These are phyloP conservation scores for Aspergillus fumigatiaffinis DNA, from an alignment of 2,329 filamentous ascomycete genomes.

Conservation along the genomic window DNA sequence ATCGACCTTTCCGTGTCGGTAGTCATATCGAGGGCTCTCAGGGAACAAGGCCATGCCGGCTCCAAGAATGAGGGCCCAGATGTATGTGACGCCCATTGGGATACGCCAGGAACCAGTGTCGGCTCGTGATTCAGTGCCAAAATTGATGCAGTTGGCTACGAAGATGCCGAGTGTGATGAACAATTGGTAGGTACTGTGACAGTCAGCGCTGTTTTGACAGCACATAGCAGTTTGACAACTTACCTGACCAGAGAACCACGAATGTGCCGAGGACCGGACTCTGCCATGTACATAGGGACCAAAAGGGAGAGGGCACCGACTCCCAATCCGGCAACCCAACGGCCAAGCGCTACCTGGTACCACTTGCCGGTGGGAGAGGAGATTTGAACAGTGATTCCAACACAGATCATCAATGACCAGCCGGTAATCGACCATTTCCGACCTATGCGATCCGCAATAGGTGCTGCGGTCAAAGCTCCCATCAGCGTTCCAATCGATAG, in stretches of 20 bases:
- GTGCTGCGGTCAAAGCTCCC: slow-evolving; percentile 39
- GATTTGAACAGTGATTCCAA: slow-evolving; percentile 44
- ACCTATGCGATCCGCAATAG: slow-evolving; percentile 40
- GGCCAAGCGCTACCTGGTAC: slow-evolving; percentile 42
- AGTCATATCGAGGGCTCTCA: slow-evolving; percentile 57
- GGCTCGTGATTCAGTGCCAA: slow-evolving; percentile 33
- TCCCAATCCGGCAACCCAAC: slow-evolving; percentile 41
- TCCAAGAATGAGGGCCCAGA: slow-evolving; percentile 54
- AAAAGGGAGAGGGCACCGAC: slow-evolving; percentile 41
- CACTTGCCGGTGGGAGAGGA: slow-evolving; percentile 33
- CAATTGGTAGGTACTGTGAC: slow-evolving; percentile 41
- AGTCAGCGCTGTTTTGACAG: not conserved
- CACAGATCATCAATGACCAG: slow-evolving; percentile 38
- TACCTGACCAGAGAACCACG: slow-evolving; percentile 42
- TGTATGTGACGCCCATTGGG: slow-evolving; percentile 54
- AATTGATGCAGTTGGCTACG: slow-evolving; percentile 46
- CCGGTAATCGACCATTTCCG: slow-evolving; percentile 39
- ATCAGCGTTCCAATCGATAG: slow-evolving; percentile 43
- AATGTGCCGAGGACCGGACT: slow-evolving; percentile 43
- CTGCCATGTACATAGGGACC: slow-evolving; percentile 46
- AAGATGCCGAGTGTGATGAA: slow-evolving; percentile 47
- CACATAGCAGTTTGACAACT: not conserved
- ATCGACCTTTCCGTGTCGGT: slow-evolving; percentile 52
- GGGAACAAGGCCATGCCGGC: slow-evolving; percentile 53
- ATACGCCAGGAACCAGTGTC: slow-evolving; percentile 46